Base-by-base conservation (phyloP, 352 stramenopile genomes). In the Elongisporangium prolatum region DNA sequence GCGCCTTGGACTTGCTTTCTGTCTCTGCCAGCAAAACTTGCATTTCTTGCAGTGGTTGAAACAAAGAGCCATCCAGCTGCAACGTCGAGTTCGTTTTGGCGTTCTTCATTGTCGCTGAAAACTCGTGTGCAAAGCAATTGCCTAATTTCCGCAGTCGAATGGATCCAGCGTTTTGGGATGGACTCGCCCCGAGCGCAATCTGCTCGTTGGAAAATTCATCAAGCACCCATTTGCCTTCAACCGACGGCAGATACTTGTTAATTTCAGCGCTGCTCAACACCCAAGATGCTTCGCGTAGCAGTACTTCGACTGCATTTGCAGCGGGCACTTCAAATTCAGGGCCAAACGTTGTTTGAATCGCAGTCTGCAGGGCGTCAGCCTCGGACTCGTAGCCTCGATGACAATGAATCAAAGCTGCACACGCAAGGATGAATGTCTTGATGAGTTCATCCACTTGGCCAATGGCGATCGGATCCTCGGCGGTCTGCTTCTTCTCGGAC, bases 191-290 rank as follows among this genome's bases (percentile, higher is more conserved):
- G 10, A 72, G 69, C 18, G 67, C 73, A 54, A 84, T 71, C 44
- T 84, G 78, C n/a, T 91, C 81, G 48, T 54, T 70, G 0, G 68
- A 69, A 59, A 86, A 91, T 56, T 95, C 86, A 54, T 95, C 86
- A 17, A 76, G 59, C 2, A 88, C 49, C 86, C 86, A 95, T 56
- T 93, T 89, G 10, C 86, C 86, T 60, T 93, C 84, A 38, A 93
- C 61, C 7, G 70, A 84, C 10, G 78, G 66, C 11, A 95, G 49
- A 56, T 82, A 84, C 20, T 65, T 56, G 52, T 79, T 68, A 8
- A 83, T 38, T 50, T 67, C 60, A 0, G 67, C 61, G 6, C 60
- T 49, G 7, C 82, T 63, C 0, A 89, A 61, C 9, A 95, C 67
- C 86, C 86, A 95, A 5, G 86, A 77, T 13, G 68, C 64, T 1